Base-by-base conservation (phyloP, 768 basidiomycete genomes). In the Butyriboletus loyo region DNA sequence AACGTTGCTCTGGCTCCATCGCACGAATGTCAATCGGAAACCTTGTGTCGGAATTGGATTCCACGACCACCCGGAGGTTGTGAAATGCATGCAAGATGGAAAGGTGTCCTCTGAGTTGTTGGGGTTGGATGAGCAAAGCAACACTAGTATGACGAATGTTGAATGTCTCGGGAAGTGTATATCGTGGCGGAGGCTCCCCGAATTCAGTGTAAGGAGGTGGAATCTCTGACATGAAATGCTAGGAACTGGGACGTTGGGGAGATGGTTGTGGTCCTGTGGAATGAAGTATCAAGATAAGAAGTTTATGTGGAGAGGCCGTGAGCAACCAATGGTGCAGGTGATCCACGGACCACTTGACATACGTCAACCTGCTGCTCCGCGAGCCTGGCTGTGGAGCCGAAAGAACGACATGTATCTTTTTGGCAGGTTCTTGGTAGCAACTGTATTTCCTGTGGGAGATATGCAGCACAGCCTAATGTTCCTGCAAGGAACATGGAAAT, bases 91-190 rank as follows among this genome's bases (percentile, higher is more conserved):
- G 50, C 8, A 73, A 50, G 1, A 73, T 46, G 7, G 47, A 25
- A 4, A 73, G 64, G 34, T 73, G 72, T 4, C 60, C 63, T 52
- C 55, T 65, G 17, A 73, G 61, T 22, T 71, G 62, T 11, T 55
- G 47, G 5, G 65, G 52, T 5, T 39, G 47, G 17, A 71, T 54
- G 35, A 72, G 59, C 5, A 54, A 28, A 6, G 3, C 10, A 5
- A 53, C 53, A 7, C 21, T 42, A 10, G n/a, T 31, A 2, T 14
- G 37, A 35, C 57, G 57, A 4, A 65, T 55, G n/a, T 22, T 17
- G 35, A 59, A 65, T 4, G 52, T 52, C 24, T 53, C 35, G 0
- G 64, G 63, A 24, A 65, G 41, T 3, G 50, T 43, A 40, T 65
- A 48, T 28, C 4, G 43, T 13, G 57, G 53, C 11, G 47, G 46